phyloP scores from a whole-genome alignment of 257 asterid species.

The Nicotiana sylvestris region DNA sequence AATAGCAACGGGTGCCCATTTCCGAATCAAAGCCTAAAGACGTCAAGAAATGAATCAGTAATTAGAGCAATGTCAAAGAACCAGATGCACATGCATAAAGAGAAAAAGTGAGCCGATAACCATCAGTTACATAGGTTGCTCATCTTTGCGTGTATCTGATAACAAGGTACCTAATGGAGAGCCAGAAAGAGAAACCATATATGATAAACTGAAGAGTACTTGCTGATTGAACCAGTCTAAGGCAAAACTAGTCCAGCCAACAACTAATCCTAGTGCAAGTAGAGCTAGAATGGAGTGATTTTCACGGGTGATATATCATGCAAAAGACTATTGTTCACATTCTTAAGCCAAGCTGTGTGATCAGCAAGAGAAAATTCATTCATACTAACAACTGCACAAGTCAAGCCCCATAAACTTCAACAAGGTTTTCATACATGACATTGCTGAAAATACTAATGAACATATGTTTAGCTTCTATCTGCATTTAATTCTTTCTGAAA shows the following conservation, averaged over 20 bases:
- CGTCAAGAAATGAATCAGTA: slow-evolving; percentile 7
- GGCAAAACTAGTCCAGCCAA: not conserved
- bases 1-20: slow-evolving; percentile 91
- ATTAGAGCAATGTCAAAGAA: not conserved
- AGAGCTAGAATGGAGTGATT: not conserved
- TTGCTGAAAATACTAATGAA: not conserved
- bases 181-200: not conserved
- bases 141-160: not conserved
- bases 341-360: not conserved
- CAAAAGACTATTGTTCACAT: not conserved
- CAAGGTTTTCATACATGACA: not conserved
- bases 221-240: not conserved
- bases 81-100: not conserved
- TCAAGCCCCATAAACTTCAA: not conserved
- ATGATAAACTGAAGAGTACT: too few species aligned
- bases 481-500: not conserved
- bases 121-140: not conserved
- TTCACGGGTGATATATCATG: not conserved
- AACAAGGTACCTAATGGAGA: not conserved
- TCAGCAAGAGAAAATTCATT: not conserved
- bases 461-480: not conserved
- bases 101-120: not conserved
- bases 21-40: slow-evolving; percentile 81
- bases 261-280: not conserved
- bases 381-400: not conserved